phyloP scores from a whole-genome alignment of 1,284 basidiomycete species.

The Afroboletus lepidellus region DNA sequence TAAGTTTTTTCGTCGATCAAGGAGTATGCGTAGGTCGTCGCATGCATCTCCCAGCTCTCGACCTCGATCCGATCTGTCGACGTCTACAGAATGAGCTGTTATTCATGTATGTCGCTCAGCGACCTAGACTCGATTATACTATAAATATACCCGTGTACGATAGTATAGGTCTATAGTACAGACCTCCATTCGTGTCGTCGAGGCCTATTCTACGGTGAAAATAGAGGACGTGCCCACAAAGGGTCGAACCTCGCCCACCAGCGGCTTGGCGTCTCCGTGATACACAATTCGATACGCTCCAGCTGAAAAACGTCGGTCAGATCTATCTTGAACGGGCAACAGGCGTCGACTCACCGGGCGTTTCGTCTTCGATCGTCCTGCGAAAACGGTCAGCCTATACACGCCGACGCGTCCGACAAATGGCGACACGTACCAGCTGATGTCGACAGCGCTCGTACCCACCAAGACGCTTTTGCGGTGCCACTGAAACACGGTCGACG shows the following conservation, averaged over 20 bases:
- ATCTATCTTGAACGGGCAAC: not conserved
- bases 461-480: slow-evolving; percentile 53
- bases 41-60: too few species aligned
- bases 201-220: slow-evolving; percentile 47
- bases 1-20: too few species aligned
- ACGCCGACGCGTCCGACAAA: too few species aligned
- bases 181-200: not conserved
- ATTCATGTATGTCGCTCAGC: too few species aligned
- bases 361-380: slow-evolving; percentile 66
- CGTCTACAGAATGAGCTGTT: too few species aligned
- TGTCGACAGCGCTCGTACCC: slow-evolving; percentile 61
- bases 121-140: too few species aligned
- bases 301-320: slow-evolving; percentile 35
- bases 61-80: too few species aligned
- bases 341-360: slow-evolving; percentile 31
- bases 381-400: not conserved
- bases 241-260: slow-evolving; percentile 56
- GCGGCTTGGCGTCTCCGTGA: slow-evolving; percentile 70
- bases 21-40: too few species aligned
- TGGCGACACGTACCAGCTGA: slow-evolving; percentile 55
- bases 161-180: not conserved
- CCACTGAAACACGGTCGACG: slow-evolving; percentile 76
- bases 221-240: slow-evolving; percentile 62
- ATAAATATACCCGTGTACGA: not conserved
- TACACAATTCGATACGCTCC: slow-evolving; percentile 73